phyloP scores from a whole-genome alignment of 352 stramenopile genomes.

The Halophytophthora polymorphica region DNA sequence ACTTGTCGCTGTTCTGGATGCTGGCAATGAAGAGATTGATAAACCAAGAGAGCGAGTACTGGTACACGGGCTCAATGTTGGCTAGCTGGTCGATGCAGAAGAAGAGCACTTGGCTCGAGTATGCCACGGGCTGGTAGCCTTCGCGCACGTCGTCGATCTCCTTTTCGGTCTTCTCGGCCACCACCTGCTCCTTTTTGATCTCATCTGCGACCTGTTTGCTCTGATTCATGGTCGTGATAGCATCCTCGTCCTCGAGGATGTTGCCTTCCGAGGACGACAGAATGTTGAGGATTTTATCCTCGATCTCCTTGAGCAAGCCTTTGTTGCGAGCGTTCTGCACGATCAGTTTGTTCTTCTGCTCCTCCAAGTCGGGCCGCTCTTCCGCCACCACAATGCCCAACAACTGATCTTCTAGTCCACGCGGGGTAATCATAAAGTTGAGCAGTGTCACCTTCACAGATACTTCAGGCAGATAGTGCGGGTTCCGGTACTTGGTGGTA shows the following conservation, averaged over 20 bases:
- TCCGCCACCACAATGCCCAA: conserved; percentile 91
- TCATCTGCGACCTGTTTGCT: conserved; percentile 89
- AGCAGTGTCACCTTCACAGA: conserved; percentile 92
- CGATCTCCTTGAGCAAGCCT: conserved; percentile 90
- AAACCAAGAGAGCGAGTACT: conserved; percentile 93
- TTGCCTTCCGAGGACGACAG: conserved; percentile 89
- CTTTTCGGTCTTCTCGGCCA: conserved; percentile 88
- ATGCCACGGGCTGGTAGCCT: conserved; percentile 87
- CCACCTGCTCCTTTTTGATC: conserved; percentile 91
- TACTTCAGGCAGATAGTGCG: conserved; percentile 92
- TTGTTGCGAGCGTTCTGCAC: conserved; percentile 91
- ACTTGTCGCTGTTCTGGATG: conserved; percentile 84
- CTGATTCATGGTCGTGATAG: conserved; percentile 92
- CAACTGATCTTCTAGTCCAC: conserved; percentile 91
- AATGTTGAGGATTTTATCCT: conserved; percentile 94
- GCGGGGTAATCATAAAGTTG: conserved; percentile 96
- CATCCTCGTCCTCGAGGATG: conserved; percentile 92
- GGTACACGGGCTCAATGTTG: conserved; percentile 93
- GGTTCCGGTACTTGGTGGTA: conserved; percentile 92
- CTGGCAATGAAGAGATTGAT: conserved; percentile 90
- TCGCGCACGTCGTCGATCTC: conserved; percentile 89
- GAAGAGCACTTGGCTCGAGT: conserved; percentile 91
- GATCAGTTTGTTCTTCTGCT: conserved; percentile 93
- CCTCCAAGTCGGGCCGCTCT: conserved; percentile 90
- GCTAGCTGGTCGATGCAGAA: conserved; percentile 93